Evolutionary conservation across 208 protist genomes (phyloP).

Genomic region (Crithidia acanthocephali): DNA sequence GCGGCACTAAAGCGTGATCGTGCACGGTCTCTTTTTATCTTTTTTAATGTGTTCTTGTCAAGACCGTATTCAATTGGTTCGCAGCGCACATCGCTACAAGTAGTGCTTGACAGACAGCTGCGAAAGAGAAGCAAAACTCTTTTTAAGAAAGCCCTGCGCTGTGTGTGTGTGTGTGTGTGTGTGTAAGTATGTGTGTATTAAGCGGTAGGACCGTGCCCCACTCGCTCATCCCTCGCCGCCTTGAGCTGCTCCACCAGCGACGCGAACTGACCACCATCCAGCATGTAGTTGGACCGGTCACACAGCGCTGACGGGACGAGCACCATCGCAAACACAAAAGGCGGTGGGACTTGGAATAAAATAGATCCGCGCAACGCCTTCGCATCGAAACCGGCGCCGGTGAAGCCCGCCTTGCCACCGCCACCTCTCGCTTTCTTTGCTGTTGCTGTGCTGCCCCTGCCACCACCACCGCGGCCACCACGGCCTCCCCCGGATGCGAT

Average conservation of each 20-base stretch:
- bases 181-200: too few species aligned
- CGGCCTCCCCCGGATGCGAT: not conserved
- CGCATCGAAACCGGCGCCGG: conserved; percentile 4
- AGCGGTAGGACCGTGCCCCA: not conserved
- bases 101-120: too few species aligned
- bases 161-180: too few species aligned
- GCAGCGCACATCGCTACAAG: too few species aligned
- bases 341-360: conserved; percentile 30
- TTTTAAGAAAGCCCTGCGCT: too few species aligned
- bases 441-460: not conserved
- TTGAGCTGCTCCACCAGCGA: conserved; percentile 39
- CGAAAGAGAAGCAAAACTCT: too few species aligned
- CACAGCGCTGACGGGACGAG: conserved; percentile 39
- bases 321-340: conserved; percentile 60
- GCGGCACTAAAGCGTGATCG: too few species aligned
- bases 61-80: too few species aligned
- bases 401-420: not conserved
- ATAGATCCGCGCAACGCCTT: conserved; percentile 15
- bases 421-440: too few species aligned
- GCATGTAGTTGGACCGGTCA: conserved; percentile 38
- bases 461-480: conserved; percentile 6
- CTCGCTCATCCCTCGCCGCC: conserved; percentile 14
- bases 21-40: too few species aligned
- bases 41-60: too few species aligned
- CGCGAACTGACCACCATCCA: conserved; percentile 33